These are phyloP conservation scores for Phalaenopsis equestris DNA, from an alignment of 106 monocot genomes.

Conservation along the genomic window DNA sequence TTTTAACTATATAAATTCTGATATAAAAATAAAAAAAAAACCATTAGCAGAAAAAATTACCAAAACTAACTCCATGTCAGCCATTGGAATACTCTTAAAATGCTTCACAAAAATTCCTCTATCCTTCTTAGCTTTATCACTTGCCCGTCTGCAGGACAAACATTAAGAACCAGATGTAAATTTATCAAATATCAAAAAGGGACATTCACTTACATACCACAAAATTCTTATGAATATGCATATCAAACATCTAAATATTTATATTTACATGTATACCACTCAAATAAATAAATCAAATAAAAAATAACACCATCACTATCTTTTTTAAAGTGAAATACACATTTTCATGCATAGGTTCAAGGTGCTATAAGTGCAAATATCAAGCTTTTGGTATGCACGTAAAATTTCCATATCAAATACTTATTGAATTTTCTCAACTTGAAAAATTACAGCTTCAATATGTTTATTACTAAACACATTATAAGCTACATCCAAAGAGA, in stretches of 20 bases:
- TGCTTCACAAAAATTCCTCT: constrained; percentile 81
- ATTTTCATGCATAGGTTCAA: too few species aligned
- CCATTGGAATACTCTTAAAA: constrained; percentile 93
- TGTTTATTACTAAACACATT: neutral
- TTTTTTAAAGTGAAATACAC: too few species aligned
- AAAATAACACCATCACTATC: too few species aligned
- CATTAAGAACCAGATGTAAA: neutral
- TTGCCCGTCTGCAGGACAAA: constrained; percentile 46
- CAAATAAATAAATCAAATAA: too few species aligned
- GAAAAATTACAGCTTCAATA: neutral
- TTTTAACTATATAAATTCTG: neutral
- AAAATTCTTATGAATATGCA: too few species aligned
- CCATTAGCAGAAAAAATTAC: constrained; percentile 26
- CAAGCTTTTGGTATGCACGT: too few species aligned
- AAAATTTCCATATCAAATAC: neutral
- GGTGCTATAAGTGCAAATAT: too few species aligned
- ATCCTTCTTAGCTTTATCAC: constrained; percentile 45
- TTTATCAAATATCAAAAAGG: neutral
- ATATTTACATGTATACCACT: too few species aligned
- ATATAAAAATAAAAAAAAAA: neutral
- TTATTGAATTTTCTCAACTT: constrained; percentile 2
- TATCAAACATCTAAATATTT: too few species aligned
- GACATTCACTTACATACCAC: too few species aligned
- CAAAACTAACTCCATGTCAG: constrained; percentile 97
- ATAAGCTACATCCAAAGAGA: neutral